Evolutionary conservation across 2,329 filamentous ascomycete genomes (phyloP).

Genomic region (Fusarium sp.): DNA sequence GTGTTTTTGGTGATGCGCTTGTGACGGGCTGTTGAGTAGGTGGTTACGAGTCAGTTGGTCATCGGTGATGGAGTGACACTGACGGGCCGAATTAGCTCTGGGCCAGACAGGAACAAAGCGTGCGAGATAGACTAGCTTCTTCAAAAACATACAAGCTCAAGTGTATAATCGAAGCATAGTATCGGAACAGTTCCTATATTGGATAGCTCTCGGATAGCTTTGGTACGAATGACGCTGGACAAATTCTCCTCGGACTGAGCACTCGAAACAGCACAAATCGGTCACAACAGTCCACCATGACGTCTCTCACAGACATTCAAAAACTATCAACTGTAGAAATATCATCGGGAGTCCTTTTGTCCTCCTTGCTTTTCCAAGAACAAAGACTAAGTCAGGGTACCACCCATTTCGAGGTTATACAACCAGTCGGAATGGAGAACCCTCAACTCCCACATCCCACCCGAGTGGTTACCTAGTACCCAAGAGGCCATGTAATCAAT

Average conservation of each 20-base stretch:
- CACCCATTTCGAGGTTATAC: neutral
- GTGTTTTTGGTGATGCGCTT: neutral
- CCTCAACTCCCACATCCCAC: slow-evolving; percentile 4
- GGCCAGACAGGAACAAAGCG: neutral
- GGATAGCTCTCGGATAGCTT: neutral
- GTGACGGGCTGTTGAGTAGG: neutral
- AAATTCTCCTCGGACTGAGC: neutral
- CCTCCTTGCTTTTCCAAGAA: neutral
- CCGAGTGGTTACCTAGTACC: slow-evolving; percentile 1
- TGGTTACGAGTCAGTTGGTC: slow-evolving; percentile 5
- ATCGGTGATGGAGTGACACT: neutral
- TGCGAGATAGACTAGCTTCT: neutral
- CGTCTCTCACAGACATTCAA: neutral
- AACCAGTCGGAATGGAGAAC: slow-evolving; percentile 20
- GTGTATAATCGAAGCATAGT: neutral
- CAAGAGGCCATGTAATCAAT: slow-evolving; percentile 13
- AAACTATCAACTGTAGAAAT: neutral
- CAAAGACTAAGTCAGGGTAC: neutral
- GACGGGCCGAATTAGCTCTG: neutral
- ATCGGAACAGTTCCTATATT: neutral
- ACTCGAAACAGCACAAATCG: neutral
- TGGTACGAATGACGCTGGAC: neutral
- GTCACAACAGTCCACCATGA: neutral
- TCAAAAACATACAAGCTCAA: neutral
- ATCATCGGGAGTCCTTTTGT: neutral